A percentile compares a stretch with the other conserved stretches of the same genome.
These are phyloP conservation scores for Pythium coloratum DNA, from an alignment of 352 stramenopile genomes.

Conservation along the genomic window DNA sequence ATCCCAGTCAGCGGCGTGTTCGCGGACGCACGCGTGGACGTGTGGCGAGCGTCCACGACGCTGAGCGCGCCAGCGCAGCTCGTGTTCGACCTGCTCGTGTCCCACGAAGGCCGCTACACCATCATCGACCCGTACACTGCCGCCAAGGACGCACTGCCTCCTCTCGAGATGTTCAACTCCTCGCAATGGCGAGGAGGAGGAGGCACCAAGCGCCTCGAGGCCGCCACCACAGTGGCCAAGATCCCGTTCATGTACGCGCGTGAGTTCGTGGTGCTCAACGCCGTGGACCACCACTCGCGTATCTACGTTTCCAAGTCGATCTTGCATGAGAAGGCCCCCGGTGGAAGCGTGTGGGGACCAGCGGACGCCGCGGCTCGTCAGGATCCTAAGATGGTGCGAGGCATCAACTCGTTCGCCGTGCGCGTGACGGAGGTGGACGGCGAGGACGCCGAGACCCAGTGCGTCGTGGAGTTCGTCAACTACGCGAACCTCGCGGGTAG, in stretches of 20 bases:
- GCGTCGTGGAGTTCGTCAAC: conserved; percentile 23
- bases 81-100: conserved; percentile 35
- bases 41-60: conserved; percentile 26
- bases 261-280: conserved; percentile 36
- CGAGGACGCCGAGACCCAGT: conserved; percentile 1
- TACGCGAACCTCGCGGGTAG: conserved; percentile 23
- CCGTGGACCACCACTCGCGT: conserved; percentile 17
- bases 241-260: conserved; percentile 26
- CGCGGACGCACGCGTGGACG: conserved; percentile 16
- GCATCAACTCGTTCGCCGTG: conserved; percentile 27
- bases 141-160: conserved; percentile 30
- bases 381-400: conserved; percentile 7
- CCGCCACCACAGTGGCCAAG: conserved; percentile 16
- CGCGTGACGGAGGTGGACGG: neutral
- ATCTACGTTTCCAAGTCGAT: conserved; percentile 28
- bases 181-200: conserved; percentile 20
- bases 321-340: conserved; percentile 10
- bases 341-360: conserved; percentile 1
- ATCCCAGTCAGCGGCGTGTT: conserved; percentile 31
- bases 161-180: conserved; percentile 30
- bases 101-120: conserved; percentile 28
- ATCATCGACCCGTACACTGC: conserved; percentile 38
- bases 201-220: conserved; percentile 29
- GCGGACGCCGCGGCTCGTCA: neutral
- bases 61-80: conserved; percentile 25